Evolutionary conservation across 192 early-diverging fungal species (phyloP).

Genomic region (Coemansia interrupta): DNA sequence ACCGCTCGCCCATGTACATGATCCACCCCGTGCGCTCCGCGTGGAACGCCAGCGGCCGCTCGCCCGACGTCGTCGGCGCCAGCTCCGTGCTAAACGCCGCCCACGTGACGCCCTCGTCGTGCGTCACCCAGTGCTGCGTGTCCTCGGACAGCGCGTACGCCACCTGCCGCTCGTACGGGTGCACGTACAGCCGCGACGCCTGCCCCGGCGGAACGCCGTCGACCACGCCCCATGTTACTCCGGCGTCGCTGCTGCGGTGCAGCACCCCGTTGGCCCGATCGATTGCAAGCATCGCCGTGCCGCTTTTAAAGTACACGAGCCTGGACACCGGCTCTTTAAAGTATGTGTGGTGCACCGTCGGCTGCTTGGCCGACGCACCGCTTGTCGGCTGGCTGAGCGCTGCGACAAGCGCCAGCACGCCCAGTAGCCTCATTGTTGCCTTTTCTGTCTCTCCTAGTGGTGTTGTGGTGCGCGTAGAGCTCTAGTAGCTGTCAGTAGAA

Average conservation of each 20-base stretch:
- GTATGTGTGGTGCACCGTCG: slow-evolving; percentile 31
- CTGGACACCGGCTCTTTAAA: slow-evolving; percentile 39
- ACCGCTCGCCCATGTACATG: slow-evolving; percentile 60
- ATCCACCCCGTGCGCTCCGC: slow-evolving; percentile 63
- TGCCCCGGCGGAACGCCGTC: slow-evolving; percentile 45
- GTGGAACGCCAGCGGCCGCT: slow-evolving; percentile 62
- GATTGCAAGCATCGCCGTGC: slow-evolving; percentile 51
- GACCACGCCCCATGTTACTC: slow-evolving; percentile 59
- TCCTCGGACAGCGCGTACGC: slow-evolving; percentile 40
- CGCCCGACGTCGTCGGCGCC: slow-evolving; percentile 35
- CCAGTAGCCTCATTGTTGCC: no score
- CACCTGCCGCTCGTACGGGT: slow-evolving; percentile 62
- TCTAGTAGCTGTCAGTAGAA: background rate
- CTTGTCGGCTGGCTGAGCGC: no score
- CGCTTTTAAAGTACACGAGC: slow-evolving; percentile 48
- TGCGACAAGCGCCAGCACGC: no score
- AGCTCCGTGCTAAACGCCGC: slow-evolving; percentile 43
- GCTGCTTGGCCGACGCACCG: slow-evolving; percentile 2
- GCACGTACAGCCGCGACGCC: slow-evolving; percentile 56
- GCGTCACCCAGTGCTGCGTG: slow-evolving; percentile 48
- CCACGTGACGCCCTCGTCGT: slow-evolving; percentile 47
- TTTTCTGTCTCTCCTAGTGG: no score
- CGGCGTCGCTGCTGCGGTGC: slow-evolving; percentile 64
- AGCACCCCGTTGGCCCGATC: slow-evolving; percentile 53
- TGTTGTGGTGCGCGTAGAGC: no score